Conservation (phyloP, 2,329 filamentous ascomycete species). For the Aspergillus cejpii region DNA sequence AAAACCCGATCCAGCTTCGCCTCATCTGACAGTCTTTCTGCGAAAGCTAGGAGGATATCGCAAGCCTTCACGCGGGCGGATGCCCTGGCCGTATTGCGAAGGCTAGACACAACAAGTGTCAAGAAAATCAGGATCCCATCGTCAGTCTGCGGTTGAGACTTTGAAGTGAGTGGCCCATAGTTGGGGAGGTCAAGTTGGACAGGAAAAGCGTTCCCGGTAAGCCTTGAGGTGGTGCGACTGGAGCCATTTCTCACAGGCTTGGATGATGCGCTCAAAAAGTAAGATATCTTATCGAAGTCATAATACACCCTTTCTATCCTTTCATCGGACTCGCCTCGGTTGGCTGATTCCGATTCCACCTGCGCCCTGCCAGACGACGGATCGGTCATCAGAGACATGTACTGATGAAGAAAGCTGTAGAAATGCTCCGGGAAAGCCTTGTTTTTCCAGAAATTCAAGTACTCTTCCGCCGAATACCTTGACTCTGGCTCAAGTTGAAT, state of each 20-base stretch:
- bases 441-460: slow-evolving; percentile 81
- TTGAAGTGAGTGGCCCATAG: slow-evolving; percentile 63
- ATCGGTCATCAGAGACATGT: slow-evolving; percentile 94
- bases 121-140: slow-evolving; percentile 91
- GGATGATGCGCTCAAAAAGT: slow-evolving; percentile 73
- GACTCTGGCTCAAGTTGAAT: slow-evolving; percentile 89
- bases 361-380: slow-evolving; percentile 71
- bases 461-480: slow-evolving; percentile 88
- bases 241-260: slow-evolving; percentile 37
- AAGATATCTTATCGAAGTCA: slow-evolving; percentile 97
- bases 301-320: slow-evolving; percentile 87
- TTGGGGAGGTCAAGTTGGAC: slow-evolving; percentile 81
- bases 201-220: slow-evolving; percentile 49
- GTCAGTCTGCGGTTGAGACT: slow-evolving; percentile 59
- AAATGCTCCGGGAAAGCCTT: slow-evolving; percentile 96
- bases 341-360: slow-evolving; percentile 61
- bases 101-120: slow-evolving; percentile 76
- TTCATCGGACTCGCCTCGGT: slow-evolving; percentile 81
- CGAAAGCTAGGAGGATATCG: slow-evolving; percentile 84
- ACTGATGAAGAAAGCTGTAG: slow-evolving; percentile 93
- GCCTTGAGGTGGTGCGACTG: slow-evolving; percentile 27
- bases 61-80: slow-evolving; percentile 84
- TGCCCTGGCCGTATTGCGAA: slow-evolving; percentile 81
- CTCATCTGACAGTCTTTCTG: slow-evolving; percentile 86
- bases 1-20: slow-evolving; percentile 89